Conservation (phyloP, 164 flowering plant species). For the Liriodendron chinense region DNA sequence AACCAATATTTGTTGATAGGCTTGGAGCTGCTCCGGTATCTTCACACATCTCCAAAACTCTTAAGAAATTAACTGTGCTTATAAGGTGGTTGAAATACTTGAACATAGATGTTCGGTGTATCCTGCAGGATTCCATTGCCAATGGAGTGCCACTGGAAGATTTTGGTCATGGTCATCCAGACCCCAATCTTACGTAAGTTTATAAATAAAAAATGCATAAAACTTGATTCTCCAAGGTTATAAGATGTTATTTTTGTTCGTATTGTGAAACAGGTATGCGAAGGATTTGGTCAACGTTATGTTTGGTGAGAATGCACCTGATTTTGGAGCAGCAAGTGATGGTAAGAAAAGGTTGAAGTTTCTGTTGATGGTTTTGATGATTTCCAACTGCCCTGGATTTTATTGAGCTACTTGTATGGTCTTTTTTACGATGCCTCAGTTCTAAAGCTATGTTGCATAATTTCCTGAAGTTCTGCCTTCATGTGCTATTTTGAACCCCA, state of each 20-base stretch:
- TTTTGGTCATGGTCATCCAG: constrained; percentile 99
- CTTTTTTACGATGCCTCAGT: too few species aligned
- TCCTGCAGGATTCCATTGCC: constrained; percentile 69
- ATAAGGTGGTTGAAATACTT: constrained; percentile 9
- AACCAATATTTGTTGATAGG: constrained; percentile 89
- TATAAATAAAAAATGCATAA: neutral
- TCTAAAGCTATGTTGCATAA: too few species aligned
- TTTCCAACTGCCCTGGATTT: too few species aligned
- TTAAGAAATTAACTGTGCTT: neutral
- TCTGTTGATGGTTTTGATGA: too few species aligned
- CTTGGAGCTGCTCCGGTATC: constrained; percentile 80
- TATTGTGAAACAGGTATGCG: constrained; percentile 64
- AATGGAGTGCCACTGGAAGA: constrained; percentile 96
- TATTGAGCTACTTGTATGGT: too few species aligned
- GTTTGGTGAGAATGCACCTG: constrained; percentile 81
- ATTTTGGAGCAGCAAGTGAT: constrained; percentile 99
- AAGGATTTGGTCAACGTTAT: constrained; percentile 85
- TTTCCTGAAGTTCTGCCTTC: too few species aligned
- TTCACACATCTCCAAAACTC: constrained; percentile 7
- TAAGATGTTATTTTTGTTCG: neutral
- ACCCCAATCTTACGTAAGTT: constrained; percentile 97
- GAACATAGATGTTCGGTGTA: constrained; percentile 19
- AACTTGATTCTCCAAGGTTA: neutral
- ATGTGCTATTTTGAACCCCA: too few species aligned
- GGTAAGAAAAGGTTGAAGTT: constrained; percentile 34